A percentile compares a stretch with the other conserved stretches of the same genome.
These are phyloP conservation scores for Teratosphaeriaceae sp. DNA, from an alignment of 2,329 filamentous ascomycete genomes.

Conservation along the genomic window DNA sequence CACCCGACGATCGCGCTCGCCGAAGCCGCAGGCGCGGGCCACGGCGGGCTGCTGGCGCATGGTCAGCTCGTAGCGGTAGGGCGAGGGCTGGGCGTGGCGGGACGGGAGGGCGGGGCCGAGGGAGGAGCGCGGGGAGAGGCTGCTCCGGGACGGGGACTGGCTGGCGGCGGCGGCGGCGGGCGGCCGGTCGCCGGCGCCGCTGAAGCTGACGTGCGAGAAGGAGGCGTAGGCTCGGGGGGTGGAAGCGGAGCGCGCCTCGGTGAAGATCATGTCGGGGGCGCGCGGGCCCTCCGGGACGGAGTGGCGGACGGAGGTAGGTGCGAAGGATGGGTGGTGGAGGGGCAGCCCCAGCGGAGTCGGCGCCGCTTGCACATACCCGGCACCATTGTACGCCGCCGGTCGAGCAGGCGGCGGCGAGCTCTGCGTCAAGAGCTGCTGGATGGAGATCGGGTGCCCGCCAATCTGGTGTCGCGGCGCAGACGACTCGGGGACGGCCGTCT, in stretches of 20 bases:
- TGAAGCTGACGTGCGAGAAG: not conserved
- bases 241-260: not conserved
- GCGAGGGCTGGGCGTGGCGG: conserved; percentile 14
- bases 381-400: not conserved
- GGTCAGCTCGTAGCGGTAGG: conserved; percentile 42
- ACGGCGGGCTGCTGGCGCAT: conserved; percentile 74
- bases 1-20: conserved; percentile 72
- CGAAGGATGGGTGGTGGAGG: not conserved
- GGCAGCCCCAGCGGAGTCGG: not conserved
- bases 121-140: conserved; percentile 20
- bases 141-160: conserved; percentile 16
- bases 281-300: not conserved
- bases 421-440: conserved; percentile 13
- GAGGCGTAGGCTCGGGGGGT: not conserved
- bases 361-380: not conserved
- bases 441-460: conserved; percentile 9
- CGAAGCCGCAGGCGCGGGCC: conserved; percentile 75
- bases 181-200: not conserved
- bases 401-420: not conserved
- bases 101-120: conserved; percentile 7
- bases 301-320: not conserved
- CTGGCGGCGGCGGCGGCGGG: not conserved
- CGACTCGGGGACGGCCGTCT: conserved; percentile 15
- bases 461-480: not conserved
- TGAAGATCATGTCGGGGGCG: not conserved